phyloP scores from a whole-genome alignment of 202 grass and related monocot genomes.

The Brachypodium distachyon region DNA sequence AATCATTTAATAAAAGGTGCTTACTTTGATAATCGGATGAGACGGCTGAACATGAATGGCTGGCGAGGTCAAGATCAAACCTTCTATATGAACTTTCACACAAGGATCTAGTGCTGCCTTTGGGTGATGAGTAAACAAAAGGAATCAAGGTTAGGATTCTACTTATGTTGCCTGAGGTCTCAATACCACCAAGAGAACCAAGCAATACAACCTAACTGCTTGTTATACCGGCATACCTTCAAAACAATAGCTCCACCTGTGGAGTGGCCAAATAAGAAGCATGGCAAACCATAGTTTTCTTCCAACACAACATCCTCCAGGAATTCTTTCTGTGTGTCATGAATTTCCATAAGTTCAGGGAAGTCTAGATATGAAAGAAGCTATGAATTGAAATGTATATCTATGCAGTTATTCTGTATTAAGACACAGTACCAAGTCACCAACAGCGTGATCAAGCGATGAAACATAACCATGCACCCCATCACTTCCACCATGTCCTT shows the following conservation, averaged over 20 bases:
- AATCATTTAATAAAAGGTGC: background rate
- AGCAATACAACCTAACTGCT: background rate
- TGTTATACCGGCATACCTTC: slow-evolving; percentile 53
- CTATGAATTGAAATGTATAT: background rate
- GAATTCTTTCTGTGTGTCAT: slow-evolving; percentile 75
- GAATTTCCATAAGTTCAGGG: background rate
- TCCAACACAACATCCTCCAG: slow-evolving; percentile 56
- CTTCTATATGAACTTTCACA: slow-evolving; percentile 61
- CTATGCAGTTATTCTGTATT: background rate
- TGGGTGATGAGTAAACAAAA: slow-evolving; percentile 21
- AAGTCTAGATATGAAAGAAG: background rate
- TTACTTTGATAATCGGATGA: slow-evolving; percentile 80
- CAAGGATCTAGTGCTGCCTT: slow-evolving; percentile 78
- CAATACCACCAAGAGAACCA: background rate
- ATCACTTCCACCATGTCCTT: slow-evolving; percentile 98
- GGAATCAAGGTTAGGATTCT: background rate
- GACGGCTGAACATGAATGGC: slow-evolving; percentile 76
- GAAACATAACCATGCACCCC: slow-evolving; percentile 95
- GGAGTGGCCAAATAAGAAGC: slow-evolving; percentile 90
- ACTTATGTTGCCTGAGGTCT: background rate
- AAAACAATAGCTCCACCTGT: slow-evolving; percentile 92
- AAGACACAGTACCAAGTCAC: slow-evolving; percentile 62
- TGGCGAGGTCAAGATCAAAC: slow-evolving; percentile 84
- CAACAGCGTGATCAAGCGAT: slow-evolving; percentile 85
- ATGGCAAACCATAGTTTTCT: slow-evolving; percentile 58